These are phyloP conservation scores for Gracilaria domingensis DNA, from an alignment of 23 red algal species.

Conservation along the genomic window DNA sequence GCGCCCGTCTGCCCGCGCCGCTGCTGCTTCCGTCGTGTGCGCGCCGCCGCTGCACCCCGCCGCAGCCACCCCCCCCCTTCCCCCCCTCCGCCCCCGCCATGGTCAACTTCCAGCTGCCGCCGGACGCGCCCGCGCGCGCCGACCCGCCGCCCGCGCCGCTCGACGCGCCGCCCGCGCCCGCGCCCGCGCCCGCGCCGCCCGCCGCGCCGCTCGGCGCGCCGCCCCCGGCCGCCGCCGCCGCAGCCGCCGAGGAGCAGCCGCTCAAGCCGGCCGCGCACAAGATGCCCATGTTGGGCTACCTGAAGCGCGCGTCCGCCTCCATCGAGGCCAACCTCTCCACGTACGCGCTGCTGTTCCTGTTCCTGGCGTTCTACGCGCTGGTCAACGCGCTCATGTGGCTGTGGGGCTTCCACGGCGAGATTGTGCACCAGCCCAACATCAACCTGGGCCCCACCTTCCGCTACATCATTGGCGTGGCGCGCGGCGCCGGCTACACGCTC, in stretches of 20 bases:
- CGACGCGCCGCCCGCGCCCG: too few relatives aligned
- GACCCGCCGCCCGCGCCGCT: too few relatives aligned
- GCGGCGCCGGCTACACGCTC: slow-evolving; percentile 73
- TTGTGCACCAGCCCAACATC: background rate
- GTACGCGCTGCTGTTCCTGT: slow-evolving; percentile 38
- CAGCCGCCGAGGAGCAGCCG: too few relatives aligned
- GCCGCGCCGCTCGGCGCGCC: background rate
- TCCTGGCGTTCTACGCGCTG: slow-evolving; percentile 57
- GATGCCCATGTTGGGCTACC: background rate
- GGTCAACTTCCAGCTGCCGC: background rate
- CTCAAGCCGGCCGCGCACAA: background rate
- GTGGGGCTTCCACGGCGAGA: slow-evolving; percentile 47
- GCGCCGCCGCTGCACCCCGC: too few relatives aligned
- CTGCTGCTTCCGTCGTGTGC: too few relatives aligned
- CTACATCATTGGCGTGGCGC: slow-evolving; percentile 57
- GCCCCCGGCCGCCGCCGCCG: background rate
- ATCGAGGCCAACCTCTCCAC: slow-evolving; percentile 58
- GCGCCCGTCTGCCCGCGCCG: too few relatives aligned
- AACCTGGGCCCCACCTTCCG: background rate
- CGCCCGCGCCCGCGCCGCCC: too few relatives aligned
- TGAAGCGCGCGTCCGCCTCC: slow-evolving; percentile 15
- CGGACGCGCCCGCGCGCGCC: too few relatives aligned
- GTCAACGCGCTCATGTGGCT: slow-evolving; percentile 61
- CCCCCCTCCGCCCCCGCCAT: background rate
- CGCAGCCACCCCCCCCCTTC: too few relatives aligned